phyloP scores from a whole-genome alignment of 176 grass and related monocot genomes.

The Ananas comosus region DNA sequence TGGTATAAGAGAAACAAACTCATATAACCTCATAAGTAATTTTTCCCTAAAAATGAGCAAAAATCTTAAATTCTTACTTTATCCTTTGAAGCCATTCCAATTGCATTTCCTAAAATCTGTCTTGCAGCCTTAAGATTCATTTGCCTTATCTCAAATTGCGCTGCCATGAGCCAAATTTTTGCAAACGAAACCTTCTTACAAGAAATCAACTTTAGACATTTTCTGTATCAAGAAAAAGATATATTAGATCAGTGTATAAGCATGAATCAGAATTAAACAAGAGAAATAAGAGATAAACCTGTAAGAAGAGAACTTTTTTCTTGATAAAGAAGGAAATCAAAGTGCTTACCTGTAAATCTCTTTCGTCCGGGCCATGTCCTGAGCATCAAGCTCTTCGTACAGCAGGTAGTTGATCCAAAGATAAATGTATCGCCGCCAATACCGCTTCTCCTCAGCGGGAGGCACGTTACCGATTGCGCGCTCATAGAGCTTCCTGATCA shows the following conservation, averaged over 20 bases:
- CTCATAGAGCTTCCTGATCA: conserved; percentile 65
- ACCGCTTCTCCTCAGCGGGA: conserved; percentile 70
- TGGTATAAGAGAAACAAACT: neutral
- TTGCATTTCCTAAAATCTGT: conserved; percentile 65
- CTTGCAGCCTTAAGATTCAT: conserved; percentile 45
- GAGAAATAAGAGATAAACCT: no score
- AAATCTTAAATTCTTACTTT: conserved; percentile 30
- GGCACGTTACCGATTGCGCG: conserved; percentile 70
- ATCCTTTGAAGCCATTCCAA: conserved; percentile 74
- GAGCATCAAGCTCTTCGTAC: conserved; percentile 72
- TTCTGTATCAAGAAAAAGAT: conserved; percentile 12
- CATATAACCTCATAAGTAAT: neutral
- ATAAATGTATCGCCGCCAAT: conserved; percentile 83
- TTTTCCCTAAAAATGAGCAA: neutral
- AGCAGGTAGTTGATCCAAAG: conserved; percentile 80
- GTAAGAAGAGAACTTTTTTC: no score
- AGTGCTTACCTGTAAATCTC: conserved; percentile 49
- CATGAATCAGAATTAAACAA: neutral
- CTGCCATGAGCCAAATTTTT: conserved; percentile 77
- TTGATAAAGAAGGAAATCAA: neutral
- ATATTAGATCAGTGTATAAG: neutral
- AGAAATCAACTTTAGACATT: conserved; percentile 62
- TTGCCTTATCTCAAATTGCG: conserved; percentile 68
- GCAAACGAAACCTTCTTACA: conserved; percentile 75
- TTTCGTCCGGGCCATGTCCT: conserved; percentile 48